Base-by-base conservation (phyloP, 352 stramenopile genomes). In the Blastocystis sp. region DNA sequence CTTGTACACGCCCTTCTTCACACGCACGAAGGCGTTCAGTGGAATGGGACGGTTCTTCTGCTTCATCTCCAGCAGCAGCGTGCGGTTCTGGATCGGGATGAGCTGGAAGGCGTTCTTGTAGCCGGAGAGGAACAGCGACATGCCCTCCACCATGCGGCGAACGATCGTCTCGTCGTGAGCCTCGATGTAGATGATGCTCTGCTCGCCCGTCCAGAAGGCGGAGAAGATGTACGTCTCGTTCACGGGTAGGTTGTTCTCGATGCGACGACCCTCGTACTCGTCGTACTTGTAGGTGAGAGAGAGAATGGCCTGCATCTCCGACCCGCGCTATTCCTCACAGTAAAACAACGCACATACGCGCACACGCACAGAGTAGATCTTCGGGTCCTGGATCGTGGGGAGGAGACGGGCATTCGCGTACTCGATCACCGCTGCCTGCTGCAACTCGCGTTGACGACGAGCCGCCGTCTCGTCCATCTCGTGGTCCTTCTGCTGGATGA, bases 1-100 rank as follows among this genome's bases (percentile, higher is more conserved):
- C 45, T 88, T 89, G 65, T 90, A 90, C 26, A 90, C 39, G 21
- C 88, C 88, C 29, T 82, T 80, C 45, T 90, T 90, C 37, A 90
- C 45, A 10, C 88, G 88, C 19, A 90, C 71, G 41, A 85, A 85
- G 4, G 51, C 74, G 41, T 85, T 85, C 19, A 85, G 37, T 9
- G 37, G 74, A 19, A 85, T 61, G 16, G 74, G 74, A 37, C 55
- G 50, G 29, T 85, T 85, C 12, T 39, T 29, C 19, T 69, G 74
- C 10, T 62, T 29, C 10, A 69, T 62, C 24, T 85, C 74, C 24
- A 85, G 26, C 21, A 85, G 60, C 55, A 66, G 33, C 0, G 74
- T 85, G 21, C 74, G 74, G 19, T 85, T 59, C 12, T 62, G 29
- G 37, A 85, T 69, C 10, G 74, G 74, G 41, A 85, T 85, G 24